Percentiles rank a stretch among this genome's conserved stretches.
Evolutionary conservation across 306 rosid species (phyloP).

Genomic region (Luffa aegyptiaca): DNA sequence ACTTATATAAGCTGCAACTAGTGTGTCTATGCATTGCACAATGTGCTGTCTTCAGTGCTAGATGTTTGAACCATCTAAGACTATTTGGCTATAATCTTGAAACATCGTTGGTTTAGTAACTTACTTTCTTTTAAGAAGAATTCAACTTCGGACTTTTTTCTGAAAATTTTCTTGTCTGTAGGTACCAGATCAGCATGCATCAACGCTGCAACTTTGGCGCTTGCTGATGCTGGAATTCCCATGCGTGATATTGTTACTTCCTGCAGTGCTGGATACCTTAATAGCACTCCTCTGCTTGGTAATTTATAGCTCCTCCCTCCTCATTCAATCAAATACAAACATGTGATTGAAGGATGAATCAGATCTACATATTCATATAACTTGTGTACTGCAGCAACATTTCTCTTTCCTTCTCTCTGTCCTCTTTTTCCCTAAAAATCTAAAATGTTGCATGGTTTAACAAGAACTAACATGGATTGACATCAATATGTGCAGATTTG

Average conservation of each 20-base stretch:
- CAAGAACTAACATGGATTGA: constrained; percentile 8
- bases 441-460: background rate
- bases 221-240: constrained; percentile 93
- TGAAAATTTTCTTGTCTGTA: constrained; percentile 11
- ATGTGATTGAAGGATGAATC: background rate
- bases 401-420: background rate
- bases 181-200: constrained; percentile 96
- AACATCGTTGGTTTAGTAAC: background rate
- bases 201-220: constrained; percentile 93
- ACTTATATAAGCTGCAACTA: too few relatives aligned
- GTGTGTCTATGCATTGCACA: background rate
- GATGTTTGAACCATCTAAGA: background rate
- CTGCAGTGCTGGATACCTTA: constrained; percentile 88
- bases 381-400: background rate
- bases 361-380: background rate
- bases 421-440: background rate
- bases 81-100: background rate
- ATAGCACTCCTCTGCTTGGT: constrained; percentile 80
- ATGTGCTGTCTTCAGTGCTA: background rate
- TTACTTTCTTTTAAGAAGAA: background rate
- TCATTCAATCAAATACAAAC: background rate
- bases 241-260: constrained; percentile 92
- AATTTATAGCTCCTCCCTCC: constrained; percentile 1
- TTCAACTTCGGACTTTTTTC: background rate
- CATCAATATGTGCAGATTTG: constrained; percentile 45